Base-by-base conservation (phyloP, 208 protist species). In the Acanthamoeba castellanii region DNA sequence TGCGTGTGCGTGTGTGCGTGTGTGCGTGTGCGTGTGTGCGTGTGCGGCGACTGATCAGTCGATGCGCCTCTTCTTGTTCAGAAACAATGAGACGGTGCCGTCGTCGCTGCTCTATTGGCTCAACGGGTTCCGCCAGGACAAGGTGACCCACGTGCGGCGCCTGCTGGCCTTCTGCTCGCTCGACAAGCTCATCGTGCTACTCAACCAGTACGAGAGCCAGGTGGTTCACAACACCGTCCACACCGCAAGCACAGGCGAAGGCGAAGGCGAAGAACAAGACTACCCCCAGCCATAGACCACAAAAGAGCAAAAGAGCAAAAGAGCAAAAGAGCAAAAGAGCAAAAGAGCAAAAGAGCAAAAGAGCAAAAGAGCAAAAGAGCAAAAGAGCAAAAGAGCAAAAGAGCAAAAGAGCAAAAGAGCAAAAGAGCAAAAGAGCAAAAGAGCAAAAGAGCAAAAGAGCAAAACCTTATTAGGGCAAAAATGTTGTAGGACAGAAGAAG, bases 71-170 rank as follows among this genome's bases (percentile, higher is more conserved):
- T 81, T 47, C 30, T 81, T 47, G 20, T 50, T 5, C 52, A 88
- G 81, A 13, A 27, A 88, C 81, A 88, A 88, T 50, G 81, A 88
- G 50, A 11, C 0, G 7, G 6, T 88, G 14, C 81, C 81, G 27
- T 88, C 81, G 4, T 88, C 81, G 22, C 52, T 88, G 81, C 47
- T 88, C 25, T 88, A 88, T 25, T 88, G 81, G 81, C 81, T 88
- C 52, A 88, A 88, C 50, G 81, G 81, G 5, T 88, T 64, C 81
- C 6, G 81, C 3, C 81, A 88, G 81, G 81, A 88, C 50, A 88
- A 42, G 30, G 52, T 88, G 27, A 64, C 45, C 25, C 30, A 88
- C n/a, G 25, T 88, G 8, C 5, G 30, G 14, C 81, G 50, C 13
- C 81, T 64, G 81, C 50, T 88, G 18, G 45, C 81, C 50, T 64